Percentiles rank a stretch among this genome's conserved stretches.
Conservation (phyloP, 495 filamentous ascomycete genomes). For the Penicillium lividum region DNA sequence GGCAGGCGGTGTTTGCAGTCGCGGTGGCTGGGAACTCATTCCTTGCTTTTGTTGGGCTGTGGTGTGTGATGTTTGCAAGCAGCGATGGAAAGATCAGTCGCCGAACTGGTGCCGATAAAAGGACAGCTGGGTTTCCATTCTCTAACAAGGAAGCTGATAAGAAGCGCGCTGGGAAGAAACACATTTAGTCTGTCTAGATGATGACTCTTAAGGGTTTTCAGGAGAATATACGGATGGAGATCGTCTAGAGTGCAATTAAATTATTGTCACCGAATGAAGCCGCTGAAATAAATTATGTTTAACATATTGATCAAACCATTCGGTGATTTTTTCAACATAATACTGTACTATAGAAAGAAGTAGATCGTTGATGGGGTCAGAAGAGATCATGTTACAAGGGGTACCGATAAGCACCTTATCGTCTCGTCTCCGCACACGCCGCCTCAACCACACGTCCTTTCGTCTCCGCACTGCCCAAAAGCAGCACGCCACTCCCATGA, state of each 20-base stretch:
- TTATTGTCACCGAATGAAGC: no score
- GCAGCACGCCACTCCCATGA: slow-evolving; percentile 25
- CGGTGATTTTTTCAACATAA: no score
- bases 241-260: not conserved
- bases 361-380: no score
- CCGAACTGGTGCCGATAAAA: slow-evolving; percentile 76
- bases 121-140: slow-evolving; percentile 79
- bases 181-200: slow-evolving; percentile 12
- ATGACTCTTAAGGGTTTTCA: not conserved
- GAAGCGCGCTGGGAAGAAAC: slow-evolving; percentile 51
- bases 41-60: slow-evolving; percentile 64
- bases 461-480: slow-evolving; percentile 27
- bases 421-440: slow-evolving; percentile 9
- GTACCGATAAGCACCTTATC: no score
- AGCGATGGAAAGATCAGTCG: slow-evolving; percentile 62
- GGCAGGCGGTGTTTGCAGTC: slow-evolving; percentile 55
- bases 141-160: slow-evolving; percentile 55
- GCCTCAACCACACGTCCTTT: slow-evolving; percentile 35
- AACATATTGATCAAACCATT: no score
- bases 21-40: slow-evolving; percentile 50
- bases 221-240: not conserved
- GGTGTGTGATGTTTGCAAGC: slow-evolving; percentile 74
- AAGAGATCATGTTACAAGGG: no score
- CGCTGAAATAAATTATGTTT: no score
- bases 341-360: no score